Base-by-base conservation (phyloP, 2,329 filamentous ascomycete species). In the Colletotrichum sp. region DNA sequence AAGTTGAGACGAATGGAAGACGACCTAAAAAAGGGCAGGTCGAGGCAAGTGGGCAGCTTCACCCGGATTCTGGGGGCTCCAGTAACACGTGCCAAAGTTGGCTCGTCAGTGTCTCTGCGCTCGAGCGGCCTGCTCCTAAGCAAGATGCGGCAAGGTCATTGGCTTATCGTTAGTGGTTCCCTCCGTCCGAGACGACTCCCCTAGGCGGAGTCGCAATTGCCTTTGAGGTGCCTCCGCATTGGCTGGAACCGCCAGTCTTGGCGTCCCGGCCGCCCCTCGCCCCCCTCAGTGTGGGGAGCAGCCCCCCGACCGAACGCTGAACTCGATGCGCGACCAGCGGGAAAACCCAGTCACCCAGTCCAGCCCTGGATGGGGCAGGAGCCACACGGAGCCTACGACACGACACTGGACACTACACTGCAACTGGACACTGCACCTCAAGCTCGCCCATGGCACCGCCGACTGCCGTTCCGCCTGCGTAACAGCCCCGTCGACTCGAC, bases 111-210 rank as follows among this genome's bases (percentile, higher is more conserved):
- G 34, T 15, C 34, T n/a, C 30, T 43, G 43, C 43, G 52, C 28
- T 61, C 58, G 58, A 61, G 58, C 58, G 28, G 18, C 28, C 58
- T 48, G 43, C n/a, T 48, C n/a, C 43, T 21, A 12, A 48, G 43
- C 43, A 48, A 15, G 24, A 15, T 21, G 58, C 15, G 18, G 21
- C 55, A 32, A 30, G 58, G 66, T 52, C 67, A 76, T 76, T 75
- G 55, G 73, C 55, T 38, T 30, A 16, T 34, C 58, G n/a, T 48
- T 34, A 76, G 61, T 74, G 58, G 71, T 77, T 77, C 76, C 76
- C 76, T 77, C 76, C 71, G 76, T 70, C 76, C 76, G 76, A 77
- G 66, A 77, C 68, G 61, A 66, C 58, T 68, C 58, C 66, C 36
- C 65, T 66, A 70, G 73, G 70, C 73, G 64, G 73, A 73, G 73